Evolutionary conservation across 495 filamentous ascomycete species (phyloP), one percentile per base, ranked within the genome.

Genomic region (Penicillium daleae): DNA sequence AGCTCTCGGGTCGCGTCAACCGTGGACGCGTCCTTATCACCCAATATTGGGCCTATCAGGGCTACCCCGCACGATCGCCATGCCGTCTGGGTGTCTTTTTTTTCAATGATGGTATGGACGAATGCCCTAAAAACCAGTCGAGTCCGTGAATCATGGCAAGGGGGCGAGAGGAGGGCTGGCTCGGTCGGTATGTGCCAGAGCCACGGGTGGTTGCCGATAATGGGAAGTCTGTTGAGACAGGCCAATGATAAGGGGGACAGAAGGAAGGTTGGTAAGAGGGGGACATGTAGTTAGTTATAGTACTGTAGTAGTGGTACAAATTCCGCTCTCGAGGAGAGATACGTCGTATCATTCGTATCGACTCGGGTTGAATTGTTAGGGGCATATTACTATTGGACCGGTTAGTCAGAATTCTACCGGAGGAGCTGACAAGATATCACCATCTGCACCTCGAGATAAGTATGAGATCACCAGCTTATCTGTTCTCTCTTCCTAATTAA

Each of bases 31-130:
- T 22, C 17, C 19, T 62, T 57, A 61, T 68, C 58, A 37, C 59
- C 58, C 50, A 51, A 52, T 60, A 65, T 61, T 24, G 27, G 32
- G 39, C 49, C 51, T 50, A 58, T 59, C 48, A 24, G 29, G 27
- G 49, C 17, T 59, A 66, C 68, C 68, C 68, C 68, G 66, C 68
- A 71, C 66, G 66, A 66, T 64, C 68, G 53, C 60, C 68, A 61
- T 70, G 61, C 56, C 60, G 46, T 51, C 21, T 33, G 29, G 35
- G 9, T 35, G 33, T 12, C 10, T 35, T 9, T 12, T 2, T 10
- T 35, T 35, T 9, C 33, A 35, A 35, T 35, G 33, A 2, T 9
- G 7, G 10, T 35, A 12, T 39, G 35, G 15, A 6, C 3, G 35
- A 15, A 39, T 39, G 10, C 35, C 35, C 4, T 3, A 39, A 39